Conservation (phyloP, 1,284 basidiomycete genomes). For the Rhodotorula sp. region DNA sequence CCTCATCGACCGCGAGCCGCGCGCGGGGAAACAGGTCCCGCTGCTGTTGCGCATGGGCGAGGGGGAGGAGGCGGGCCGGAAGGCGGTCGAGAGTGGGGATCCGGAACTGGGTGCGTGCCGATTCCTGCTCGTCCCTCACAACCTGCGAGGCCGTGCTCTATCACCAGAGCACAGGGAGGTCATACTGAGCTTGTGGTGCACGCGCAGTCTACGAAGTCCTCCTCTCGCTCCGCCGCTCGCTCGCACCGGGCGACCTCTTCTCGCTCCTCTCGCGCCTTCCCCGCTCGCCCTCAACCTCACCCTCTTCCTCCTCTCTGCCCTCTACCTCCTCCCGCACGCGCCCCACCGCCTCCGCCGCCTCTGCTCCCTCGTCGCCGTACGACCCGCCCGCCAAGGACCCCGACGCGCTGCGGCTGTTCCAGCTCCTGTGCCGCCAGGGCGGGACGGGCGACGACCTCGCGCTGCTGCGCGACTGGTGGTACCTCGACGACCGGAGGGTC, state of each 20-base stretch:
- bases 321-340: constrained; percentile 63
- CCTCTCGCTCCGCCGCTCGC: constrained; percentile 75
- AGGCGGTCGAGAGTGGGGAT: constrained; percentile 92
- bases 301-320: constrained; percentile 62
- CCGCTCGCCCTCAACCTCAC: constrained; percentile 56
- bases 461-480: constrained; percentile 94
- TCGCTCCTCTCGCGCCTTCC: constrained; percentile 68
- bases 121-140: not conserved
- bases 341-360: not conserved
- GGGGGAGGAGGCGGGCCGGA: constrained; percentile 80
- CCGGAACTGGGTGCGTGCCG: constrained; percentile 76
- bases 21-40: constrained; percentile 90
- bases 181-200: not conserved
- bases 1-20: constrained; percentile 84
- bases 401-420: constrained; percentile 12
- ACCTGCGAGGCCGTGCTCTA: too few species aligned
- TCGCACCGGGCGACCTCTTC: constrained; percentile 91
- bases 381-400: too few species aligned
- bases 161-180: not conserved
- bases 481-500: constrained; percentile 91
- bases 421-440: not conserved
- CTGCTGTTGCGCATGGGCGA: constrained; percentile 92
- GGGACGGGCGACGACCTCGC: constrained; percentile 63
- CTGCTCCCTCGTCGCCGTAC: too few species aligned
- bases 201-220: constrained; percentile 81